These are phyloP conservation scores for Dorcoceras hygrometricum DNA, from an alignment of 257 asterid genomes.

Conservation along the genomic window DNA sequence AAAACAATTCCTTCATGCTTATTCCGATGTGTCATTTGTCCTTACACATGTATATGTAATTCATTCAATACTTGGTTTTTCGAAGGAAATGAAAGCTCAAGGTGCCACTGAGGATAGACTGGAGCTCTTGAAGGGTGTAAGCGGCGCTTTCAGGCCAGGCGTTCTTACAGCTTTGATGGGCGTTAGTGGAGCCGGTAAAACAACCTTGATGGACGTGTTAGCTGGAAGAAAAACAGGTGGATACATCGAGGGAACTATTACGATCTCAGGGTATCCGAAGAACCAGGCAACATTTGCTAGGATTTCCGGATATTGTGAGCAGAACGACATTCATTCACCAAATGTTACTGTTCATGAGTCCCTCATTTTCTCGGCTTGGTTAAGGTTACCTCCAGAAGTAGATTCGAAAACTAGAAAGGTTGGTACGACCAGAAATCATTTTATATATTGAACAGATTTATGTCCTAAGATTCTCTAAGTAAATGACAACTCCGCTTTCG, in stretches of 20 bases:
- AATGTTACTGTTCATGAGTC: slow-evolving; percentile 69
- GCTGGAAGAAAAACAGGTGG: slow-evolving; percentile 87
- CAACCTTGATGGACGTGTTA: slow-evolving; percentile 75
- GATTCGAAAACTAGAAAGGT: slow-evolving; percentile 47
- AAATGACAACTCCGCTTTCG: background rate
- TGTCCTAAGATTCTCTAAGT: background rate
- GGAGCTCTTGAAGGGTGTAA: slow-evolving; percentile 60
- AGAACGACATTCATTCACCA: slow-evolving; percentile 79
- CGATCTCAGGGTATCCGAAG: slow-evolving; percentile 68
- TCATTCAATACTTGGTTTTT: too few relatives aligned
- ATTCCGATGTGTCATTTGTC: background rate
- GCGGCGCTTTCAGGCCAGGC: slow-evolving; percentile 83
- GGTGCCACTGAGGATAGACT: slow-evolving; percentile 48
- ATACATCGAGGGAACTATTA: slow-evolving; percentile 60
- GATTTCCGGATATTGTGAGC: slow-evolving; percentile 81
- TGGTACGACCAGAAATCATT: slow-evolving; percentile 3
- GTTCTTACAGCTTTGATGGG: slow-evolving; percentile 86
- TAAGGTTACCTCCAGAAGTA: slow-evolving; percentile 55
- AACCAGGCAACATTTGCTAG: slow-evolving; percentile 70
- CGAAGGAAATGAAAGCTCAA: slow-evolving; percentile 70
- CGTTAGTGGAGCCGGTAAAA: slow-evolving; percentile 86
- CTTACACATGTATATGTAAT: background rate
- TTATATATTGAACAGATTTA: background rate
- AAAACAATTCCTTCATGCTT: background rate
- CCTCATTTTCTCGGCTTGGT: slow-evolving; percentile 70